These are phyloP conservation scores for Glomus cerebriforme DNA, from an alignment of 192 early-diverging fungal species.

Conservation along the genomic window DNA sequence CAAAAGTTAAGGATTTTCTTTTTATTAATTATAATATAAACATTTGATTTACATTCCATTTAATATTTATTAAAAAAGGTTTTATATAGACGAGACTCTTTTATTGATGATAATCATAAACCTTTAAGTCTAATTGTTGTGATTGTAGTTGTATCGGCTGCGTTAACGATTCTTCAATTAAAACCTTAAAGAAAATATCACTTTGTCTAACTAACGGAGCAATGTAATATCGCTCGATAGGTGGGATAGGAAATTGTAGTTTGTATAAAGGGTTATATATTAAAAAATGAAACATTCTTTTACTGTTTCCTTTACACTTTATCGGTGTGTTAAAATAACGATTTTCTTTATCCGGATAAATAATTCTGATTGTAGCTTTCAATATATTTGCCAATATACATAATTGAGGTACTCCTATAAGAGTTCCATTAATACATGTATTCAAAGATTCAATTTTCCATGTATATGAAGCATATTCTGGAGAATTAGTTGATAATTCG, in stretches of 20 bases:
- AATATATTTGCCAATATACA: conserved; percentile 4
- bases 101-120: too few relatives aligned
- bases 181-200: conserved; percentile 9
- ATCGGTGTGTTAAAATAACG: not conserved
- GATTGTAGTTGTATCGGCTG: too few relatives aligned
- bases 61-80: too few relatives aligned
- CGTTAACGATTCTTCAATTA: too few relatives aligned
- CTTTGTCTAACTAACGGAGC: not conserved
- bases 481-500: not conserved
- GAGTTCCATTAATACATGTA: not conserved
- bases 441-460: conserved; percentile 19
- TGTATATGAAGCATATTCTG: not conserved
- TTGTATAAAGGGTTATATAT: not conserved
- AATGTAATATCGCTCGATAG: not conserved
- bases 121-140: too few relatives aligned
- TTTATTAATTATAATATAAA: too few relatives aligned
- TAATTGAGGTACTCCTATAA: conserved; percentile 8
- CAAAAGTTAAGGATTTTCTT: too few relatives aligned
- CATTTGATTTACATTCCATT: too few relatives aligned
- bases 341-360: conserved; percentile 10
- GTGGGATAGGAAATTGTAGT: not conserved
- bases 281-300: not conserved
- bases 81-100: too few relatives aligned
- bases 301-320: conserved; percentile 1
- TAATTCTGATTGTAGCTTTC: conserved; percentile 10